Conservation (phyloP, 139 green algal species). For the Chlamydomonas sp. region DNA sequence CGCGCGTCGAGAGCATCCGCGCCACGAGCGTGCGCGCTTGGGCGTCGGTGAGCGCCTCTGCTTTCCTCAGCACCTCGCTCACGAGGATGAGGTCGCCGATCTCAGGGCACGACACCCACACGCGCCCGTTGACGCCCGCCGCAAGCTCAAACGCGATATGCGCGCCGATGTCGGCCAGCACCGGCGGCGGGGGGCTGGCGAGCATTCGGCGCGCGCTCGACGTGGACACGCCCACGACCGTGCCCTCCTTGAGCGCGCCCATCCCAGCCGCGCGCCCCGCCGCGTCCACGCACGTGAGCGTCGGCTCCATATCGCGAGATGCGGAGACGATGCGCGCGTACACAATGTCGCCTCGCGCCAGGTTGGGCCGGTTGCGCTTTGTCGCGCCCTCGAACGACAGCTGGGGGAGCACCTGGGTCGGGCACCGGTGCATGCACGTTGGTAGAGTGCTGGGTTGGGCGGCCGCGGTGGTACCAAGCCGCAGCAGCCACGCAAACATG, state of each 20-base stretch:
- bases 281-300: slow-evolving; percentile 60
- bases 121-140: slow-evolving; percentile 65
- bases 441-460: too few species aligned
- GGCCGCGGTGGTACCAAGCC: too few species aligned
- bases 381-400: slow-evolving; percentile 80
- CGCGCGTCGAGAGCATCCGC: too few species aligned
- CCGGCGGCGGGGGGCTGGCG: slow-evolving; percentile 23
- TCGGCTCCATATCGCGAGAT: slow-evolving; percentile 54
- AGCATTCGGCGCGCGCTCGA: slow-evolving; percentile 41
- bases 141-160: slow-evolving; percentile 67
- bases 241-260: slow-evolving; percentile 59
- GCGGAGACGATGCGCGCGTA: slow-evolving; percentile 61
- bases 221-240: slow-evolving; percentile 27
- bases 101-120: slow-evolving; percentile 53
- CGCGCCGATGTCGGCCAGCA: slow-evolving; percentile 48
- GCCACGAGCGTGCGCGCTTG: slow-evolving; percentile 21
- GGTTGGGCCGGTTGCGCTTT: slow-evolving; percentile 65
- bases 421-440: too few species aligned
- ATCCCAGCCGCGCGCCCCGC: slow-evolving; percentile 53
- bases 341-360: slow-evolving; percentile 66
- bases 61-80: slow-evolving; percentile 18
- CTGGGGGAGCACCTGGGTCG: slow-evolving; percentile 60
- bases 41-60: slow-evolving; percentile 19
- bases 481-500: too few species aligned
- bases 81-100: slow-evolving; percentile 35